phyloP scores from a whole-genome alignment of 1,139 yeast species.

The Taphrina pruni region DNA sequence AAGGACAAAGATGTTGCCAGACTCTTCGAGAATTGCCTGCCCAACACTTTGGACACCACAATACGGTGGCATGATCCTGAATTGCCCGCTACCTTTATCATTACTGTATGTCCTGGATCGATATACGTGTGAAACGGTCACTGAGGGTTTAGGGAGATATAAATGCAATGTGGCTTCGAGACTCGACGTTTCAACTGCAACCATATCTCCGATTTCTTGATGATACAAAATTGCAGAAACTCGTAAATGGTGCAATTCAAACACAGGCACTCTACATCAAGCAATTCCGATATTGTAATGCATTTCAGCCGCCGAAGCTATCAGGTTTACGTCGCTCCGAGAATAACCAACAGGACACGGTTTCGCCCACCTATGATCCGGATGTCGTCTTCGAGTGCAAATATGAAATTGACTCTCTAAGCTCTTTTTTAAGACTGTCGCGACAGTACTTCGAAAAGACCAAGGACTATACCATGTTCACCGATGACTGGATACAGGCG shows the following conservation, averaged over 20 bases:
- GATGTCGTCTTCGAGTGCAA: constrained; percentile 81
- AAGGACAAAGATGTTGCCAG: constrained; percentile 71
- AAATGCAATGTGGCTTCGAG: constrained; percentile 89
- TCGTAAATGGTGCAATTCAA: constrained; percentile 78
- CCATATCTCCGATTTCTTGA: constrained; percentile 70
- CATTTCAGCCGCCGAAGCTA: constrained; percentile 40
- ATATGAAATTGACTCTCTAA: constrained; percentile 84
- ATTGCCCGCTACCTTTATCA: constrained; percentile 66
- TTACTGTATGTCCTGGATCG: constrained; percentile 55
- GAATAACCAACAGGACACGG: constrained; percentile 30
- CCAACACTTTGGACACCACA: constrained; percentile 88
- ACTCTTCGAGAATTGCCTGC: constrained; percentile 79
- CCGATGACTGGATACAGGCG: constrained; percentile 66
- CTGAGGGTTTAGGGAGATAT: constrained; percentile 55
- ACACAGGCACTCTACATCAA: constrained; percentile 62
- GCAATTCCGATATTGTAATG: constrained; percentile 40
- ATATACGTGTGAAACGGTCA: background rate
- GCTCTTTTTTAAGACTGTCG: constrained; percentile 75
- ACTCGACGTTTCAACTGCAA: constrained; percentile 80
- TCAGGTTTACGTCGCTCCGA: constrained; percentile 12
- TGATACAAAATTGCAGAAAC: constrained; percentile 59
- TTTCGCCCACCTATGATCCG: constrained; percentile 54
- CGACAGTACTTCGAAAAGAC: constrained; percentile 70
- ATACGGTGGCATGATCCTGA: constrained; percentile 68
- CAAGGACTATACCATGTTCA: constrained; percentile 60